Evolutionary conservation across 495 filamentous ascomycete species (phyloP).

Genomic region (Podospora bellae-mahoneyi): DNA sequence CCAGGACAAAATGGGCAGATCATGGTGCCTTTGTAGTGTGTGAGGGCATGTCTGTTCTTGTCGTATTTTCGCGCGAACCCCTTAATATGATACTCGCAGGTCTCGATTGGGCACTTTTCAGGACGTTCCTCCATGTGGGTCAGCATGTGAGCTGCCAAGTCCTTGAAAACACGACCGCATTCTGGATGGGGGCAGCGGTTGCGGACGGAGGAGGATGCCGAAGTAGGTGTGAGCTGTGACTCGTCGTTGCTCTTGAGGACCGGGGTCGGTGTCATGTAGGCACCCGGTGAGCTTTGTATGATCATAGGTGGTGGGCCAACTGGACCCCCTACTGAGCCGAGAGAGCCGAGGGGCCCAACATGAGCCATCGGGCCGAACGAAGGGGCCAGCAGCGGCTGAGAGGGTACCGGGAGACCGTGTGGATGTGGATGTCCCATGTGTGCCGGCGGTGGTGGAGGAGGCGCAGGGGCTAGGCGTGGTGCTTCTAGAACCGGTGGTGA

Average conservation of each 20-base stretch:
- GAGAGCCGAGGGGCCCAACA: conserved; percentile 1
- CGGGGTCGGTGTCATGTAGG: conserved; percentile 43
- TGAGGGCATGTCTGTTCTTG: conserved; percentile 96
- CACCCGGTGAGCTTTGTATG: conserved; percentile 21
- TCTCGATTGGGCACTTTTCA: conserved; percentile 93
- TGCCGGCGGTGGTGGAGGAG: conserved; percentile 45
- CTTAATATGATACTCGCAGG: conserved; percentile 92
- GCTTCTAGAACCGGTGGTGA: conserved; percentile 37
- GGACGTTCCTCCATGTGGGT: conserved; percentile 92
- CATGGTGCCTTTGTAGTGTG: conserved; percentile 99
- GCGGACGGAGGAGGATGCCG: conserved; percentile 36
- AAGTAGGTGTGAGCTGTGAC: conserved; percentile 42
- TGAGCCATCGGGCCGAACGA: conserved; percentile 17
- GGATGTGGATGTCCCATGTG: conserved; percentile 33
- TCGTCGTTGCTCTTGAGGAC: conserved; percentile 52
- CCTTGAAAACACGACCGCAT: conserved; percentile 89
- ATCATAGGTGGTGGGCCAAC: conserved; percentile 26
- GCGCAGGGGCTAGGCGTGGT: conserved; percentile 43
- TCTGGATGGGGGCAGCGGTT: conserved; percentile 74
- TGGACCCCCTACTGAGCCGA: not conserved
- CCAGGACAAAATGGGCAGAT: conserved; percentile 97
- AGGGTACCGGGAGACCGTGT: conserved; percentile 45
- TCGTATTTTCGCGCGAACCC: conserved; percentile 98
- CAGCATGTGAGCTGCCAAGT: conserved; percentile 91
- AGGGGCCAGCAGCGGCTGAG: conserved; percentile 29